Evolutionary conservation across 2,329 filamentous ascomycete species (phyloP).

Genomic region (Diaporthe batatas): DNA sequence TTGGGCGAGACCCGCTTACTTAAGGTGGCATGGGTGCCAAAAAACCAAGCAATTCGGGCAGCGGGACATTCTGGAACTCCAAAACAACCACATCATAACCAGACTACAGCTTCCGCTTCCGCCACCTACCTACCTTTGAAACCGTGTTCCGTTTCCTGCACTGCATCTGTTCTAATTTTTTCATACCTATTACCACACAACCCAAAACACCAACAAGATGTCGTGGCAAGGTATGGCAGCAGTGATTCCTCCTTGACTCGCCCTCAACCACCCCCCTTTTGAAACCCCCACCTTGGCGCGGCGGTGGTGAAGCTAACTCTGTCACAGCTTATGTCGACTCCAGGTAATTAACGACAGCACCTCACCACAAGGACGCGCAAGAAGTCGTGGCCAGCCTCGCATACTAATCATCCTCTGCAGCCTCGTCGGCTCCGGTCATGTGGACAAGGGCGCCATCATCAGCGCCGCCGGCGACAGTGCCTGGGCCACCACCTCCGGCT

Average conservation of each 20-base stretch:
- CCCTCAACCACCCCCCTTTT: constrained; percentile 43
- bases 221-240: constrained; percentile 77
- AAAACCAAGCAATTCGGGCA: constrained; percentile 34
- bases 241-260: neutral
- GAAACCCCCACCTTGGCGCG: constrained; percentile 45
- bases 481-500: constrained; percentile 80
- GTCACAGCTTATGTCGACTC: constrained; percentile 64
- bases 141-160: constrained; percentile 20
- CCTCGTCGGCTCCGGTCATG: constrained; percentile 82
- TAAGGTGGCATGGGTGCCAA: constrained; percentile 39
- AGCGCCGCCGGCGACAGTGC: constrained; percentile 83
- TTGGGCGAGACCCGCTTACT: constrained; percentile 42
- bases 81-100: constrained; percentile 38
- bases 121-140: constrained; percentile 26
- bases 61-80: constrained; percentile 35
- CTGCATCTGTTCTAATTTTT: constrained; percentile 29
- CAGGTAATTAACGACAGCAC: constrained; percentile 59
- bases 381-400: constrained; percentile 17
- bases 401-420: constrained; percentile 58
- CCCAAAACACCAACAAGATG: constrained; percentile 62
- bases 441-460: constrained; percentile 89
- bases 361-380: constrained; percentile 11
- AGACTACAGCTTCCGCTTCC: constrained; percentile 29
- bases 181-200: constrained; percentile 40
- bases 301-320: constrained; percentile 49